A percentile compares a stretch with the other conserved stretches of the same genome.
Conservation (phyloP, 2,329 filamentous ascomycete species). For the Aspergillus pseudonomiae region DNA sequence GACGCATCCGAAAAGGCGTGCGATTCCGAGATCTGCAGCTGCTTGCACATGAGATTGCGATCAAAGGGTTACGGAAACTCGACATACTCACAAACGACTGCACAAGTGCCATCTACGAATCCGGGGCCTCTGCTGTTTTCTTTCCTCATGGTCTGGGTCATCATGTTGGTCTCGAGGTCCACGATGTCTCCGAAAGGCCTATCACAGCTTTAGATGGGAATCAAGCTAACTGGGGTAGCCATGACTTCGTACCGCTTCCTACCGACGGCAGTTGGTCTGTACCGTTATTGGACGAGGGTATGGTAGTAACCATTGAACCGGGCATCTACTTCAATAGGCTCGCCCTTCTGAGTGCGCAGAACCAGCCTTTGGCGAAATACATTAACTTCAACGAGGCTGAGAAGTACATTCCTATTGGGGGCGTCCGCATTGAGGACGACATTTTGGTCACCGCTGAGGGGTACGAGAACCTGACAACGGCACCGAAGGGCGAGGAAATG, state of each 20-base stretch:
- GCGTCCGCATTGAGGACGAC: conserved; percentile 57
- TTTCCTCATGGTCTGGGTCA: conserved; percentile 59
- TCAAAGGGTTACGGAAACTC: conserved; percentile 73
- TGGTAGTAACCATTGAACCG: conserved; percentile 61
- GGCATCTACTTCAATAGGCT: conserved; percentile 51
- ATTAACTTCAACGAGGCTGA: conserved; percentile 45
- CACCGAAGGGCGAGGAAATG: conserved; percentile 66
- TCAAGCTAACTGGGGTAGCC: neutral
- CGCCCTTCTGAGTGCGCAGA: conserved; percentile 39
- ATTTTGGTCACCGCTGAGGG: conserved; percentile 71
- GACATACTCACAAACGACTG: conserved; percentile 71
- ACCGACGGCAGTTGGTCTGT: conserved; percentile 27
- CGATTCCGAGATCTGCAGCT: conserved; percentile 81
- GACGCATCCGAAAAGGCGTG: conserved; percentile 71
- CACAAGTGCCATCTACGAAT: conserved; percentile 51
- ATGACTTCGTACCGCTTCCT: conserved; percentile 10
- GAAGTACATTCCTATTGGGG: conserved; percentile 46
- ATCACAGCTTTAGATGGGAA: conserved; percentile 34
- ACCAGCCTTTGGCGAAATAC: conserved; percentile 35
- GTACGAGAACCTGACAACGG: conserved; percentile 72
- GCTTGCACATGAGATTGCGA: conserved; percentile 78
- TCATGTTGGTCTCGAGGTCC: conserved; percentile 55
- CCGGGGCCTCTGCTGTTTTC: conserved; percentile 43
- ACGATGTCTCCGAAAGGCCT: conserved; percentile 43
- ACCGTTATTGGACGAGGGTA: conserved; percentile 51